Conservation (phyloP, 2,329 filamentous ascomycete species). For the Xylariaceae sp. region DNA sequence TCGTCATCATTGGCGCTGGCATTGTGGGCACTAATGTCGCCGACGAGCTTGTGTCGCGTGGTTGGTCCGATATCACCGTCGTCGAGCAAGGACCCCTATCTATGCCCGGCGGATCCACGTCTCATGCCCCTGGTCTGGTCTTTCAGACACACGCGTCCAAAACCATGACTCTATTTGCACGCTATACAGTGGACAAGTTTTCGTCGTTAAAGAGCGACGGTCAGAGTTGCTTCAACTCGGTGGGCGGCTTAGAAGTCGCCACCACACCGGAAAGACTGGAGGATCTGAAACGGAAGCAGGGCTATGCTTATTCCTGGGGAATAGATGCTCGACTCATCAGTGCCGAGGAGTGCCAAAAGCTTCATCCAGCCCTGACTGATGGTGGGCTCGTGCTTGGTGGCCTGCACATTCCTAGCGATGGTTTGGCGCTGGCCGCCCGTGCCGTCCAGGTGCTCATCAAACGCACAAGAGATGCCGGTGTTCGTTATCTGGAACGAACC, state of each 20-base stretch:
- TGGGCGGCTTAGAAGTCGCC: slow-evolving; percentile 18
- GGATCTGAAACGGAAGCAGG: slow-evolving; percentile 19
- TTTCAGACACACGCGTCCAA: slow-evolving; percentile 21
- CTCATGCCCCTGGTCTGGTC: slow-evolving; percentile 19
- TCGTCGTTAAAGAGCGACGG: slow-evolving; percentile 14
- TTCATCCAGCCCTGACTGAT: slow-evolving; percentile 15
- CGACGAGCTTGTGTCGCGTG: slow-evolving; percentile 20
- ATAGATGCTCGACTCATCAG: slow-evolving; percentile 15
- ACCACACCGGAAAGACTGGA: slow-evolving; percentile 18
- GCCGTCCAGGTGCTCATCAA: slow-evolving; percentile 18
- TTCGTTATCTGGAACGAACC: slow-evolving; percentile 16
- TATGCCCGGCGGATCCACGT: slow-evolving; percentile 19
- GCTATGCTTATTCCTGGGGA: slow-evolving; percentile 18
- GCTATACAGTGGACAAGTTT: slow-evolving; percentile 18
- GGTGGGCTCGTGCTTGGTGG: slow-evolving; percentile 16
- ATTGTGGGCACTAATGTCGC: slow-evolving; percentile 21
- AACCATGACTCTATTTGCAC: slow-evolving; percentile 19
- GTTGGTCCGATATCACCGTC: slow-evolving; percentile 20
- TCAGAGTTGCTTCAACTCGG: slow-evolving; percentile 20
- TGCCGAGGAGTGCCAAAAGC: slow-evolving; percentile 14
- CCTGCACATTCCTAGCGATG: slow-evolving; percentile 18
- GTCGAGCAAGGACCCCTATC: slow-evolving; percentile 20
- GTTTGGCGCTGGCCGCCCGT: slow-evolving; percentile 16
- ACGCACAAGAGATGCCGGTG: slow-evolving; percentile 15
- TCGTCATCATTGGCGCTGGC: slow-evolving; percentile 20